Evolutionary conservation across 1,284 basidiomycete species (phyloP).

Genomic region (Ganoderma lucidum): DNA sequence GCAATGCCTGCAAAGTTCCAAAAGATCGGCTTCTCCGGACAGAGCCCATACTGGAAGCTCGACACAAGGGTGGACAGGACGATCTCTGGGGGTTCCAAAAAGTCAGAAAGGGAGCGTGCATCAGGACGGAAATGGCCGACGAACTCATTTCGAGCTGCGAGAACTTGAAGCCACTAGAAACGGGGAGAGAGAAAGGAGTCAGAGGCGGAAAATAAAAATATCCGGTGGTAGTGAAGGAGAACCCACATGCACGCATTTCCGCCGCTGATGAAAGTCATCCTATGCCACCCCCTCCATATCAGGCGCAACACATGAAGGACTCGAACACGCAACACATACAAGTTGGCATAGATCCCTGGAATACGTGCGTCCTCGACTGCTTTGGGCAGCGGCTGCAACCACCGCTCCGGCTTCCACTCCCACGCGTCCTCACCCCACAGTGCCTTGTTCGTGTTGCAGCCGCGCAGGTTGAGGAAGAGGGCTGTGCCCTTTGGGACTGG

Average conservation of each 20-base stretch:
- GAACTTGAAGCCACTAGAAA: slow-evolving; percentile 11
- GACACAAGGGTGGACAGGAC: slow-evolving; percentile 22
- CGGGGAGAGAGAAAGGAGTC: too few relatives aligned
- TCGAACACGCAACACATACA: slow-evolving; percentile 22
- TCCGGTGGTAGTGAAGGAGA: neutral
- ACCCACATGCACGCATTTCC: slow-evolving; percentile 42
- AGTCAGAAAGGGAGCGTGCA: neutral
- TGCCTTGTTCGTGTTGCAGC: slow-evolving; percentile 52
- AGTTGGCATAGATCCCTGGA: slow-evolving; percentile 34
- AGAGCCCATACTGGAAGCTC: slow-evolving; percentile 22
- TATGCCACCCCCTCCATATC: slow-evolving; percentile 11
- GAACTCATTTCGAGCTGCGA: slow-evolving; percentile 12
- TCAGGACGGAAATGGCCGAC: too few relatives aligned
- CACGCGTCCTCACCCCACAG: slow-evolving; percentile 65
- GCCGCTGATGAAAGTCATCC: slow-evolving; percentile 46
- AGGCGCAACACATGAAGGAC: neutral
- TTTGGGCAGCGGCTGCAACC: slow-evolving; percentile 36
- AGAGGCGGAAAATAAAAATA: neutral
- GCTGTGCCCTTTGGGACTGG: slow-evolving; percentile 53
- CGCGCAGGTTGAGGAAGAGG: slow-evolving; percentile 54
- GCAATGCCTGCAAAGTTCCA: slow-evolving; percentile 33
- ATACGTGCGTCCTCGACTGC: slow-evolving; percentile 31
- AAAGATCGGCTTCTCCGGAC: slow-evolving; percentile 16
- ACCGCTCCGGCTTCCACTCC: slow-evolving; percentile 54
- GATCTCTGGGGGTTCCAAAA: slow-evolving; percentile 13